Evolutionary conservation across 148 eudicot genomes (phyloP), one percentile per base, ranked within the genome.

Genomic region (Polygonum maritimum): DNA sequence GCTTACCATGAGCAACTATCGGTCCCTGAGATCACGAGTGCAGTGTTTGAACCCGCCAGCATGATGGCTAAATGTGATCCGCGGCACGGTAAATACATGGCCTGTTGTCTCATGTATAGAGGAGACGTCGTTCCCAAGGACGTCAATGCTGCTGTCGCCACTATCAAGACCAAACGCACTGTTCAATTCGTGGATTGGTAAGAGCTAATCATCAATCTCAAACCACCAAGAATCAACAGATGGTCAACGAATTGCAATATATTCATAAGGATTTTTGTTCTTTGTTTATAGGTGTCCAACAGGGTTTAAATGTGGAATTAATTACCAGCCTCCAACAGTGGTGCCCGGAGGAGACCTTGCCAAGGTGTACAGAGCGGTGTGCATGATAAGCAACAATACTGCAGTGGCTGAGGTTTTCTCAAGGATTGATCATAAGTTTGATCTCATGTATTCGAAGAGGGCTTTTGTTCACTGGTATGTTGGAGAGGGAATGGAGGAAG

Each of bases 61-160:
- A 84, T 84, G 87, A 84, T 84, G 87, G 87, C 87, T 5, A 84
- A 84, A 79, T 84, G 87, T 65, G 87, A 84, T 69, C 87, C 87
- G 1, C 72, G 87, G 76, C 87, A 84, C 8, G 87, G 87, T 12
- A 84, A 81, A 22, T 84, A 84, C 82, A 84, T 81, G 84, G 87
- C 87, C 16, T 84, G 87, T 73, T 84, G 87, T 71, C 78, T 84
- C 40, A 84, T 84, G 87, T 84, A 84, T 79, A 70, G 87, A 14
- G 87, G 84, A 48, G 86, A 84, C 67, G 87, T 84, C n/a, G 87
- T 84, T 21, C 87, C 84, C 1, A 84, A 84, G 78, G 87, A 84
- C 75, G 87, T 84, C 21, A 84, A 84, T 71, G 87, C 87, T 41
- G 87, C 87, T 54, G 87, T 84, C 40, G 87, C 81, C 11, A 75